Evolutionary conservation across 2,329 filamentous ascomycete species (phyloP).

Genomic region (Sporothrix globosa): DNA sequence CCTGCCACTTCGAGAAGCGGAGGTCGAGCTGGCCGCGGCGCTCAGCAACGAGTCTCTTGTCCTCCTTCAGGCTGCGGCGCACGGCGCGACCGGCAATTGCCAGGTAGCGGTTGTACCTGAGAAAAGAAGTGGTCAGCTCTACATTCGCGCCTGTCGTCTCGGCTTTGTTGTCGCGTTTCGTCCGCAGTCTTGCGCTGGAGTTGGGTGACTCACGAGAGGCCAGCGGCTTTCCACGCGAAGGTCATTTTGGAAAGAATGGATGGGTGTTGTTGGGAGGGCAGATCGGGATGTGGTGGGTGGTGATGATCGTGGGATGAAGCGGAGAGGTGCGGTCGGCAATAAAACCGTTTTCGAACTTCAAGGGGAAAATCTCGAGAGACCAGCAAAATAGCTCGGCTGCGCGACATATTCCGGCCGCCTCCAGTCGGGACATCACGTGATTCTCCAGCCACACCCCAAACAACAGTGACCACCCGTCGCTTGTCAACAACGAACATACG

Average conservation of each 20-base stretch:
- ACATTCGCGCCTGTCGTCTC: not conserved
- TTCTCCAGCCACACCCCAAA: constrained; percentile 4
- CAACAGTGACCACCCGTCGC: not conserved
- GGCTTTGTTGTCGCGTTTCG: not conserved
- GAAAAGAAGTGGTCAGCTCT: constrained; percentile 20
- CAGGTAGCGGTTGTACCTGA: constrained; percentile 99
- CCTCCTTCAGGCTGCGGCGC: constrained; percentile 96
- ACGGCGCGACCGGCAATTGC: constrained; percentile 91
- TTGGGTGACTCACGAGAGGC: constrained; percentile 76
- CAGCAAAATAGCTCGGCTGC: constrained; percentile 34
- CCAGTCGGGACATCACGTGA: constrained; percentile 27
- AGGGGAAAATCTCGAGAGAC: constrained; percentile 30
- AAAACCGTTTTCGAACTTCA: constrained; percentile 33
- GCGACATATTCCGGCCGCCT: constrained; percentile 34
- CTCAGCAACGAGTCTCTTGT: constrained; percentile 84
- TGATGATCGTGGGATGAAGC: constrained; percentile 32
- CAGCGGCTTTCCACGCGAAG: constrained; percentile 98
- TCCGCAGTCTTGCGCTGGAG: not conserved
- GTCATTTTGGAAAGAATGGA: constrained; percentile 70
- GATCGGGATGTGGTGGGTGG: constrained; percentile 40
- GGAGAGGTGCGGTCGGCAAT: constrained; percentile 35
- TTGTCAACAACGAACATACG: not conserved
- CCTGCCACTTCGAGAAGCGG: constrained; percentile 92
- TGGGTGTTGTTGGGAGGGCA: constrained; percentile 24
- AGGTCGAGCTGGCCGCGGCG: constrained; percentile 87